Evolutionary conservation across 225 moss, liverwort and hornwort species (phyloP).

Genomic region (Asterella californica): DNA sequence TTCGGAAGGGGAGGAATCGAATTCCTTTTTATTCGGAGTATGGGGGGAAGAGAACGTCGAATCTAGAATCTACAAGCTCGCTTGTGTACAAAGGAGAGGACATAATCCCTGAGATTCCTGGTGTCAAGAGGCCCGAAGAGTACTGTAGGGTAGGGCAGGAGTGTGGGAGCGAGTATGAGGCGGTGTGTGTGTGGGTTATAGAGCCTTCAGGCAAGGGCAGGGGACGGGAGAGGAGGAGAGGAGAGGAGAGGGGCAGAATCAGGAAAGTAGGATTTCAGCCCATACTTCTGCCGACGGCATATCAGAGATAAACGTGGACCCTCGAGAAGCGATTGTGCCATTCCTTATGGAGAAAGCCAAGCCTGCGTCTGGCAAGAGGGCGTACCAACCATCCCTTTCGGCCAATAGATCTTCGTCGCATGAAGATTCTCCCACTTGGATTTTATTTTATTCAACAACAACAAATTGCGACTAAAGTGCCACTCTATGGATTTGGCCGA

Average conservation of each 20-base stretch:
- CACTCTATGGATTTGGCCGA: conserved; percentile 4
- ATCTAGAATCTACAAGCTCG: not conserved
- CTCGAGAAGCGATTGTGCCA: not conserved
- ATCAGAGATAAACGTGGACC: conserved; percentile 3
- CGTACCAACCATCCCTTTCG: not conserved
- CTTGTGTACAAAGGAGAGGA: not conserved
- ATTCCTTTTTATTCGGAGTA: too few relatives aligned
- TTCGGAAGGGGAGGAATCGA: too few relatives aligned
- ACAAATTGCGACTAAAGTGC: not conserved
- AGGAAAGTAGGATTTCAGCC: not conserved
- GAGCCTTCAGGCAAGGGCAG: not conserved
- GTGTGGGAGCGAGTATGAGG: not conserved
- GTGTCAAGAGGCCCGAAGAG: not conserved
- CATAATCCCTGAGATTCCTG: conserved; percentile 7
- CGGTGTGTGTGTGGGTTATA: conserved; percentile 5
- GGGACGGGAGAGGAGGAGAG: not conserved
- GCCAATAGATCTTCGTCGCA: conserved; percentile 4
- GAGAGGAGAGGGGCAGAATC: too few relatives aligned
- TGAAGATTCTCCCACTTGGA: not conserved
- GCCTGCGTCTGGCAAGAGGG: conserved; percentile 9
- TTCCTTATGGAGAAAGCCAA: conserved; percentile 10
- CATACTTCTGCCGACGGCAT: conserved; percentile 1
- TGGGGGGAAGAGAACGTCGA: not conserved
- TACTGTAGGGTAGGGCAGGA: not conserved
- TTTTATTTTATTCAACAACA: conserved; percentile 6